Conservation (phyloP, 768 basidiomycete species). For the Agaricus blazei region DNA sequence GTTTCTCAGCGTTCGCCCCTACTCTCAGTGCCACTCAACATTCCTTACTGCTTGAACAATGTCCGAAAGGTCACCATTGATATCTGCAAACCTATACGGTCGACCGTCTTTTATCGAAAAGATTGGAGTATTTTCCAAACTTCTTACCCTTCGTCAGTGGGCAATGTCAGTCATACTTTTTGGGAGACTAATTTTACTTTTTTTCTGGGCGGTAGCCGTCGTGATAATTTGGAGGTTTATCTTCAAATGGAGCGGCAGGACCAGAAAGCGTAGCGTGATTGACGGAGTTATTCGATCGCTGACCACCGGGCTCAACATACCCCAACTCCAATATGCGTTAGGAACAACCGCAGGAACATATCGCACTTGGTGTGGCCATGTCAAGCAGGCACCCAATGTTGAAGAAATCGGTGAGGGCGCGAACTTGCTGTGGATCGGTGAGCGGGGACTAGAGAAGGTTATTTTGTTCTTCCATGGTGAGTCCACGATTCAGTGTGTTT, state of each 20-base stretch:
- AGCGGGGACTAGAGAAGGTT: slow-evolving; percentile 14
- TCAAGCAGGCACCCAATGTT: background rate
- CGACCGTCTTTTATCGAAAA: slow-evolving; percentile 7
- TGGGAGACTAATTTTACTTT: background rate
- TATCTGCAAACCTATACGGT: background rate
- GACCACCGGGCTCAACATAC: background rate
- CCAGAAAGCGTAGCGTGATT: slow-evolving; percentile 3
- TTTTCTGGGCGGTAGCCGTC: background rate
- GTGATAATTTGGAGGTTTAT: slow-evolving; percentile 3
- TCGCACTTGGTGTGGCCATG: background rate
- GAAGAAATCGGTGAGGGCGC: slow-evolving; percentile 13
- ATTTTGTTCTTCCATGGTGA: slow-evolving; percentile 16
- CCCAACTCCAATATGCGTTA: background rate
- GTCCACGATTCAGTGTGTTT: background rate
- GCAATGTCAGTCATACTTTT: background rate
- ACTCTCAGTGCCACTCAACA: background rate
- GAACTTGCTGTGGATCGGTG: slow-evolving; percentile 14
- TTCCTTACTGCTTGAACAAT: background rate
- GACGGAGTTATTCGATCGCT: slow-evolving; percentile 1
- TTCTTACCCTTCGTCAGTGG: slow-evolving; percentile 9
- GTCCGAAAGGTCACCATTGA: slow-evolving; percentile 5
- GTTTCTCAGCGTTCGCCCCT: no score
- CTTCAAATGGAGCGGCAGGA: slow-evolving; percentile 4
- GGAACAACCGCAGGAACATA: background rate
- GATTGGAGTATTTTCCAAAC: slow-evolving; percentile 1